phyloP scores from a whole-genome alignment of 2,329 filamentous ascomycete genomes.

The Verticillium albo-atrum region DNA sequence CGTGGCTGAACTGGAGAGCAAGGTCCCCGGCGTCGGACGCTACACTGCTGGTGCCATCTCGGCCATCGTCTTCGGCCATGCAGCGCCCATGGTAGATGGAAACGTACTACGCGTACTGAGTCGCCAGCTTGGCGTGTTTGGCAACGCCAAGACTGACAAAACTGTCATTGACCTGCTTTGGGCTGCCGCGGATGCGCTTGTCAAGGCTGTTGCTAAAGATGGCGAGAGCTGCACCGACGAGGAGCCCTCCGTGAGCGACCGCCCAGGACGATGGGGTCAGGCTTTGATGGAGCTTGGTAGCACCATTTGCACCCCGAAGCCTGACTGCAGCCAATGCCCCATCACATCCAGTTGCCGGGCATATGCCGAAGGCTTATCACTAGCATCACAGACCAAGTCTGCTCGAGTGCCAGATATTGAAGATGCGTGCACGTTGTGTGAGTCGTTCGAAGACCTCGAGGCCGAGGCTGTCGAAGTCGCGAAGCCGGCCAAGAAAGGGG shows the following conservation, averaged over 20 bases:
- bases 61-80: constrained; percentile 56
- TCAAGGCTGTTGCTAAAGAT: constrained; percentile 44
- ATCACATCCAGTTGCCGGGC: constrained; percentile 46
- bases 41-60: constrained; percentile 61
- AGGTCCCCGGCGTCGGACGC: constrained; percentile 55
- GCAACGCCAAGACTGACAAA: constrained; percentile 53
- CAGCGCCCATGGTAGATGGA: constrained; percentile 59
- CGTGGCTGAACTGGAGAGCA: constrained; percentile 39
- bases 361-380: constrained; percentile 39
- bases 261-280: constrained; percentile 59
- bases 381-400: constrained; percentile 18
- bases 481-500: constrained; percentile 6
- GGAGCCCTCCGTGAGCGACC: constrained; percentile 33
- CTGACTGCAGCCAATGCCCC: constrained; percentile 49
- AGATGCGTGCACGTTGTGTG: constrained; percentile 45
- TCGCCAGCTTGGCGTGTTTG: constrained; percentile 53
- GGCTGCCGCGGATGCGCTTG: constrained; percentile 52
- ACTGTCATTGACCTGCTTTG: constrained; percentile 48
- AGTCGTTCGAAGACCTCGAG: constrained; percentile 31
- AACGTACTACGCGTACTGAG: constrained; percentile 59
- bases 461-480: constrained; percentile 2
- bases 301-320: constrained; percentile 56
- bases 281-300: constrained; percentile 63
- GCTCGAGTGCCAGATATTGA: constrained; percentile 38
- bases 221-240: constrained; percentile 10